Conservation (phyloP, 805 yeast genomes). For the Saccharomycopsis sp. region DNA sequence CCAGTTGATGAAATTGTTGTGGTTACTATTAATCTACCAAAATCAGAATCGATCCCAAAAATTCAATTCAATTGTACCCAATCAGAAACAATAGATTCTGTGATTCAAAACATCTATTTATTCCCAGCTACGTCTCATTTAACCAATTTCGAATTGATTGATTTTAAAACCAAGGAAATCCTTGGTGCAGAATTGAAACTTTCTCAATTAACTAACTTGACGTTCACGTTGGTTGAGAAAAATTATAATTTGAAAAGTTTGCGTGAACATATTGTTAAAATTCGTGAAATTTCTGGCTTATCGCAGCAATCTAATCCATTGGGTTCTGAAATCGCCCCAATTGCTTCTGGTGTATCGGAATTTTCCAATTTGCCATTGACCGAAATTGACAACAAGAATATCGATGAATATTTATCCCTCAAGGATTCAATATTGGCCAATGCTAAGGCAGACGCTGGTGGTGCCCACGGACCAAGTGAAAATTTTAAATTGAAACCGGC, state of each 20-base stretch:
- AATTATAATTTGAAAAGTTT: constrained; percentile 53
- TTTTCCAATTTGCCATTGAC: constrained; percentile 8
- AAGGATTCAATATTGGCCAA: constrained; percentile 23
- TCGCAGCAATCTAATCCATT: constrained; percentile 39
- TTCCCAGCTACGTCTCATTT: constrained; percentile 50
- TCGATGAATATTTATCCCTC: constrained; percentile 25
- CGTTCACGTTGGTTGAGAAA: constrained; percentile 41
- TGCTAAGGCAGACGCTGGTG: too few species aligned
- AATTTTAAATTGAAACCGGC: constrained; percentile 41
- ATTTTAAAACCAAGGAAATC: constrained; percentile 32
- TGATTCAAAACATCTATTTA: constrained; percentile 52
- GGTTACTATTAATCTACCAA: constrained; percentile 7
- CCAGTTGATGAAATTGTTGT: constrained; percentile 2
- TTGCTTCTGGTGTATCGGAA: constrained; percentile 14
- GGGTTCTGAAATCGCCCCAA: constrained; percentile 12
- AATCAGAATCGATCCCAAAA: background rate
- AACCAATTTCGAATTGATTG: constrained; percentile 48
- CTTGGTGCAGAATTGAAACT: constrained; percentile 9
- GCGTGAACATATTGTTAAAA: constrained; percentile 52
- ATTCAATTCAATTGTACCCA: constrained; percentile 20
- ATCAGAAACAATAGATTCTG: constrained; percentile 46
- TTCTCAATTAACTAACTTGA: constrained; percentile 27
- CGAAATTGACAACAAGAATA: constrained; percentile 16
- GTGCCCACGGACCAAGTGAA: constrained; percentile 9
- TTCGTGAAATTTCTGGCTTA: constrained; percentile 55